Base-by-base conservation (phyloP, 2,329 filamentous ascomycete species). In the Beauveria pseudobassiana region DNA sequence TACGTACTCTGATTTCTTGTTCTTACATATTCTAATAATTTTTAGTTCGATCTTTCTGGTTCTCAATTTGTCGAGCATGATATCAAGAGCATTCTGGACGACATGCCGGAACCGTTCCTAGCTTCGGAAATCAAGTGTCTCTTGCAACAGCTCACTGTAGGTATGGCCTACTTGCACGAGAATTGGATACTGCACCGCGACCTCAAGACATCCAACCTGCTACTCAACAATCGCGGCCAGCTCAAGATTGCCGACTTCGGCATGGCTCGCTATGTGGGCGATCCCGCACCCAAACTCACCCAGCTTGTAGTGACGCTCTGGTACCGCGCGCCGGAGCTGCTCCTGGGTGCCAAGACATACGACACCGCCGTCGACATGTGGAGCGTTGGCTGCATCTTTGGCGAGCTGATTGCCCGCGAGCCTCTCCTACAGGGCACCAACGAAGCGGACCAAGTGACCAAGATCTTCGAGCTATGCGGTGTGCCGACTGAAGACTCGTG, bases 161-260 rank as follows among this genome's bases (percentile, higher is more conserved):
- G 91, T 48, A 84, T 96, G 18, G 82, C 87, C 62, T 96, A 93
- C 76, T 86, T 99, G 16, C 95, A 99, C 78, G 82, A 84, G 52
- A 86, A 91, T 75, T 96, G 88, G 88, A 96, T 99, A 69, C 82
- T 99, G 63, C 92, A 95, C 76, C 91, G 93, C 62, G 93, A 97
- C 75, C 85, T 96, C 69, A 96, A 96, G 75, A 96, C 92, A 3
- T 93, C 90, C 54, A 96, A 96, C 70, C 86, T 99, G 52, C 86
- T 99, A 52, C 88, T 99, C 76, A 96, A 91, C 78, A 98, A 98
- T 78, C 90, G 92, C 51, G 95, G 95, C 51, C 87, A 90, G 73
- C 87, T 99, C 74, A 97, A 97, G 75, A 88, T 99, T 65, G 95
- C 95, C 63, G 95, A 99, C 76, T 99, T 99, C 72, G 95, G 95